Evolutionary conservation across 164 flowering plant genomes (phyloP).

Genomic region (grape (Vitis vinifera)): ASM3070453v1 NC_081816.1:21164501-21165000

Average conservation of each 20-base stretch:
- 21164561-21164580: too few species aligned
- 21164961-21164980: neutral
- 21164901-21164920: neutral
- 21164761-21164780: too few species aligned
- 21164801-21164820: neutral
- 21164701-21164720: neutral
- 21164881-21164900: too few species aligned
- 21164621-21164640: too few species aligned
- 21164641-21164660: too few species aligned
- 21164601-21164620: too few species aligned
- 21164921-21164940: neutral
- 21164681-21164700: too few species aligned
- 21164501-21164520: slow-evolving; percentile 86
- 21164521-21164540: slow-evolving; percentile 51
- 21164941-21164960: neutral
- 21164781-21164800: neutral
- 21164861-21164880: too few species aligned
- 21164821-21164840: neutral
- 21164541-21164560: too few species aligned
- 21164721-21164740: neutral
- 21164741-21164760: neutral
- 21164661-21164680: too few species aligned
- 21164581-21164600: too few species aligned
- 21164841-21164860: too few species aligned
- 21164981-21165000: neutral